Conservation (phyloP, 257 asterid species). For the Osmanthus fragrans region DNA sequence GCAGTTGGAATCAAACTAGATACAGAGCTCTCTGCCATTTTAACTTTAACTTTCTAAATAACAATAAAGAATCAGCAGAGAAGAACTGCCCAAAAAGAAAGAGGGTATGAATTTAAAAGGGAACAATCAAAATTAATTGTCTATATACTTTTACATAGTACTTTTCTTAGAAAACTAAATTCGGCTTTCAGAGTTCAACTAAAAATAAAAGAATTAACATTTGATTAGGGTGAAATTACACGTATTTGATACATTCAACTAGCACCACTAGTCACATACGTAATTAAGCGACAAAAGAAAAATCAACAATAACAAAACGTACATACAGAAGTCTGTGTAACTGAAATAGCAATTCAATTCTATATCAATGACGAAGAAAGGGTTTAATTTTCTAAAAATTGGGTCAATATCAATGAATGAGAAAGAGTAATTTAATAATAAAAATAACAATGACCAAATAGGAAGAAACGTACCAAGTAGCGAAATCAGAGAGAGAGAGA, state of each 20-base stretch:
- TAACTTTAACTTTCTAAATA: not conserved
- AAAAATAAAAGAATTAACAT: not conserved
- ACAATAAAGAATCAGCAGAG: not conserved
- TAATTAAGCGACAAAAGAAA: slow-evolving; percentile 12
- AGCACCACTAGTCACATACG: not conserved
- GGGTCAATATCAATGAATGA: slow-evolving; percentile 1
- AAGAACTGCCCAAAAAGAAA: not conserved
- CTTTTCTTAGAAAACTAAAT: not conserved
- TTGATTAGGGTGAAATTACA: not conserved
- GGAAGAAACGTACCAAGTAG: slow-evolving; percentile 10
- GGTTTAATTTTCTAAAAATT: slow-evolving; percentile 3
- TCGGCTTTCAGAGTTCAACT: not conserved
- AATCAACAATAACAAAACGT: not conserved
- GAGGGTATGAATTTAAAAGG: not conserved
- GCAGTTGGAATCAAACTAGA: slow-evolving; percentile 23
- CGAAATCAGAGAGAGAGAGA: not conserved
- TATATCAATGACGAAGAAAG: not conserved
- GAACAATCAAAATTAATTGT: not conserved
- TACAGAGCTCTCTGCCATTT: slow-evolving; percentile 29
- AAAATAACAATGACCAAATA: slow-evolving; percentile 3
- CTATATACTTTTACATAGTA: not conserved
- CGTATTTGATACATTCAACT: not conserved
- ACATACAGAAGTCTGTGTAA: not conserved
- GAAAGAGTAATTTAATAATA: slow-evolving; percentile 1
- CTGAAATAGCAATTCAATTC: slow-evolving; percentile 5